A percentile compares a stretch with the other conserved stretches of the same genome.
Evolutionary conservation across 2,329 filamentous ascomycete genomes (phyloP).

Genomic region (Stagonosporopsis rhizophila): DNA sequence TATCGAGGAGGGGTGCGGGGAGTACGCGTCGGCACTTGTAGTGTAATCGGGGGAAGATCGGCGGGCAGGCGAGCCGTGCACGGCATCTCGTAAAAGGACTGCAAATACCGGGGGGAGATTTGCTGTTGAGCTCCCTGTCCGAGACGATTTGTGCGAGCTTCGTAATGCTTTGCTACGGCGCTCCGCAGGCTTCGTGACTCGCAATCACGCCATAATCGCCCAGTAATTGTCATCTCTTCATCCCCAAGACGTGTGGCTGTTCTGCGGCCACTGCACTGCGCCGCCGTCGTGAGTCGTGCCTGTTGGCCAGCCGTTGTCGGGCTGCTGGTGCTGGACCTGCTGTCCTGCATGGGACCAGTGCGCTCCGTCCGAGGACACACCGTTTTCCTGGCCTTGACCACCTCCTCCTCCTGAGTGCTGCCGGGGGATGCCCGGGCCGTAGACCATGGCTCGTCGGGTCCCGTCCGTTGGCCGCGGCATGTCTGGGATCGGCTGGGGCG

Average conservation of each 20-base stretch:
- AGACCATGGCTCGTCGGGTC: slow-evolving; percentile 41
- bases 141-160: no score
- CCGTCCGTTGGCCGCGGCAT: slow-evolving; percentile 45
- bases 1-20: no score
- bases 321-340: slow-evolving; percentile 7
- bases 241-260: slow-evolving; percentile 8
- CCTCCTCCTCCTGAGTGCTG: slow-evolving; percentile 19
- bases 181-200: no score
- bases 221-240: neutral
- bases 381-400: slow-evolving; percentile 5
- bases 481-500: slow-evolving; percentile 39
- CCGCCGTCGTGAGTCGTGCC: slow-evolving; percentile 8
- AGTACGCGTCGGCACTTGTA: no score
- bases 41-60: no score
- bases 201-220: no score
- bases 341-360: slow-evolving; percentile 7
- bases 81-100: no score
- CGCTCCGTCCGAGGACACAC: neutral
- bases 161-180: no score
- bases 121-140: no score
- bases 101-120: no score
- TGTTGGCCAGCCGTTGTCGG: slow-evolving; percentile 6
- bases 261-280: slow-evolving; percentile 14
- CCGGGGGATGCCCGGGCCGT: slow-evolving; percentile 33
- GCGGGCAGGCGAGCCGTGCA: no score